Percentiles rank a stretch among this genome's conserved stretches.
Conservation (phyloP, 2,329 filamentous ascomycete genomes). For the Nemania abortiva region DNA sequence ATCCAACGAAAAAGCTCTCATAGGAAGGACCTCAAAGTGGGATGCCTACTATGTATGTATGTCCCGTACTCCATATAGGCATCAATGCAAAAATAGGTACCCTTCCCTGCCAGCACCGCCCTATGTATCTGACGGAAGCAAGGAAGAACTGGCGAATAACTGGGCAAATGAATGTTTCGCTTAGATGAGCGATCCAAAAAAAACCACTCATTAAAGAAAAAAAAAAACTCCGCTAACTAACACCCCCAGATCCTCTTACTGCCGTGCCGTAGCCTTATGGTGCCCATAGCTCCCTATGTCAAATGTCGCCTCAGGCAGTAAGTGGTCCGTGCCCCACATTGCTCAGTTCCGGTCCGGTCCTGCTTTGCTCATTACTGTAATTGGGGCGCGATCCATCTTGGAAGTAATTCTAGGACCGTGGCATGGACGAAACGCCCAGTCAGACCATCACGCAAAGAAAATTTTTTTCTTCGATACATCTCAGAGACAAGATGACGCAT, state of each 20-base stretch:
- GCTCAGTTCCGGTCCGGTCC: background rate
- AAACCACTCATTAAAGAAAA: constrained; percentile 30
- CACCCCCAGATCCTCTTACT: constrained; percentile 5
- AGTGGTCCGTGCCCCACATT: constrained; percentile 14
- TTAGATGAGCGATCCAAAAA: constrained; percentile 32
- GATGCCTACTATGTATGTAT: too few relatives aligned
- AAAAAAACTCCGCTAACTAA: constrained; percentile 39
- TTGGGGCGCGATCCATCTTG: background rate
- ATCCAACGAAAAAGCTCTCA: constrained; percentile 29
- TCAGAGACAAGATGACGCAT: constrained; percentile 32
- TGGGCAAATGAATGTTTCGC: constrained; percentile 36
- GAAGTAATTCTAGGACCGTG: constrained; percentile 16
- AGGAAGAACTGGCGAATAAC: constrained; percentile 18
- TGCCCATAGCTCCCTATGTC: constrained; percentile 24
- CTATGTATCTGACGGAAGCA: constrained; percentile 43
- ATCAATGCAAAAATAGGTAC: constrained; percentile 1
- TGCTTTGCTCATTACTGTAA: constrained; percentile 16
- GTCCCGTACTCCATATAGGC: background rate
- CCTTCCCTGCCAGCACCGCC: constrained; percentile 29
- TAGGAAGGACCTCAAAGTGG: constrained; percentile 21
- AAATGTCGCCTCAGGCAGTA: constrained; percentile 12
- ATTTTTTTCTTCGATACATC: constrained; percentile 26
- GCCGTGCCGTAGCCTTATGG: constrained; percentile 36
- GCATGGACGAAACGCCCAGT: constrained; percentile 29
- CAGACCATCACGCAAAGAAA: constrained; percentile 20